A percentile compares a stretch with the other conserved stretches of the same genome.
These are phyloP conservation scores for Cyclanthera cordifolia DNA, from an alignment of 306 rosid species.

Conservation along the genomic window DNA sequence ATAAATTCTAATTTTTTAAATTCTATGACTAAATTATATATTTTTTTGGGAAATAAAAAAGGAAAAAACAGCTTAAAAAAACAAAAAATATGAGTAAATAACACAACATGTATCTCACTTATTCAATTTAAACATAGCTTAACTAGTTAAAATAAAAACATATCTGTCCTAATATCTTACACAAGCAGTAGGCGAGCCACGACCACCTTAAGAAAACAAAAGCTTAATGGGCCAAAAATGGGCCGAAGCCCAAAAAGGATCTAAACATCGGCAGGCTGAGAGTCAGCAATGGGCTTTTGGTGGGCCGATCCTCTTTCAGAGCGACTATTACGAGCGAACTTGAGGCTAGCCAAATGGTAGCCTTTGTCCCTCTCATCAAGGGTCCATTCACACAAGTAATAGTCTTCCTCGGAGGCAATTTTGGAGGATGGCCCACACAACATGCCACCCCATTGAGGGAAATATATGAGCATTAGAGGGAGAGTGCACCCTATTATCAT, in stretches of 20 bases:
- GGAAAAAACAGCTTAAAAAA: no score
- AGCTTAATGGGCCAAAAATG: not conserved
- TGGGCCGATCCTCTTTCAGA: conserved; percentile 43
- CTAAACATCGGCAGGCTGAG: conserved; percentile 11
- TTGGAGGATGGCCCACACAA: conserved; percentile 42
- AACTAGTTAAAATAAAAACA: no score
- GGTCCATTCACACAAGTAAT: conserved; percentile 63
- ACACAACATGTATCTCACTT: no score
- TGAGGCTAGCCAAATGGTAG: conserved; percentile 43
- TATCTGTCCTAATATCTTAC: no score
- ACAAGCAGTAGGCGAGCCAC: no score
- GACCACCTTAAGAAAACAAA: no score
- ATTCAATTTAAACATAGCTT: not conserved
- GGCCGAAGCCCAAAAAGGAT: not conserved
- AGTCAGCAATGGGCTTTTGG: conserved; percentile 26
- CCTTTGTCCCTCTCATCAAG: conserved; percentile 50
- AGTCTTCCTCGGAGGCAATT: conserved; percentile 53
- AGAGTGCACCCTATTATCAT: conserved; percentile 68
- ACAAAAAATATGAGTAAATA: no score
- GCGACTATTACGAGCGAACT: conserved; percentile 65
- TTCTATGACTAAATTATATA: no score
- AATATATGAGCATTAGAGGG: conserved; percentile 42
- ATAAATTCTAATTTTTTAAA: no score
- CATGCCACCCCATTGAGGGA: conserved; percentile 96
- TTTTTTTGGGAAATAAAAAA: no score